phyloP scores from a whole-genome alignment of 345 rosid species.

The Melaleuca alternifolia region DNA sequence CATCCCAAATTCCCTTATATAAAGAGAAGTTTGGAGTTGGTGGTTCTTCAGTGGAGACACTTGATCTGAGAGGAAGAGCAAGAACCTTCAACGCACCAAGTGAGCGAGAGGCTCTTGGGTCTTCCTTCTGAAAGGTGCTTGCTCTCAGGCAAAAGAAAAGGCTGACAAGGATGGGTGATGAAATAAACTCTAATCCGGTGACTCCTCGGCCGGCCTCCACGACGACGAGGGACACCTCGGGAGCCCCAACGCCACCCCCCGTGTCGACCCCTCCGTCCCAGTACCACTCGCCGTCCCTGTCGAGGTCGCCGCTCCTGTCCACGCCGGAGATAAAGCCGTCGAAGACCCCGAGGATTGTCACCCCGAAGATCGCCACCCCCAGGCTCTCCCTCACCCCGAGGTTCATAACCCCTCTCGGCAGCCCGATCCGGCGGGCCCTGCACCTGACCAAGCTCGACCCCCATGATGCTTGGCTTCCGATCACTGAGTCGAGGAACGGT shows the following conservation, averaged over 20 bases:
- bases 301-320: conserved; percentile 50
- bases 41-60: not conserved
- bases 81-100: not conserved
- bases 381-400: conserved; percentile 38
- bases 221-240: not conserved
- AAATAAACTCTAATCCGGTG: conserved; percentile 15
- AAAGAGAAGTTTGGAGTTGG: not conserved
- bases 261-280: conserved; percentile 69
- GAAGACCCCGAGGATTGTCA: conserved; percentile 21
- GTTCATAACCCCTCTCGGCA: conserved; percentile 51
- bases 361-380: conserved; percentile 34
- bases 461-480: conserved; percentile 82
- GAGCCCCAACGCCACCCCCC: conserved; percentile 22
- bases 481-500: conserved; percentile 84
- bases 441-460: conserved; percentile 52
- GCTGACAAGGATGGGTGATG: conserved; percentile 19
- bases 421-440: conserved; percentile 43
- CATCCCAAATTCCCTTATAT: not conserved
- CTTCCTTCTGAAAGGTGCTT: not conserved
- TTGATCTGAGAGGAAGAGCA: not conserved
- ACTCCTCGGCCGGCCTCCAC: conserved; percentile 20
- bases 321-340: conserved; percentile 16
- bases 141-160: not conserved
- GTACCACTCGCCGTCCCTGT: conserved; percentile 54
- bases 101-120: not conserved